A percentile compares a stretch with the other conserved stretches of the same genome.
These are phyloP conservation scores for Trypanosoma congolense DNA, from an alignment of 208 protist species.

Conservation along the genomic window DNA sequence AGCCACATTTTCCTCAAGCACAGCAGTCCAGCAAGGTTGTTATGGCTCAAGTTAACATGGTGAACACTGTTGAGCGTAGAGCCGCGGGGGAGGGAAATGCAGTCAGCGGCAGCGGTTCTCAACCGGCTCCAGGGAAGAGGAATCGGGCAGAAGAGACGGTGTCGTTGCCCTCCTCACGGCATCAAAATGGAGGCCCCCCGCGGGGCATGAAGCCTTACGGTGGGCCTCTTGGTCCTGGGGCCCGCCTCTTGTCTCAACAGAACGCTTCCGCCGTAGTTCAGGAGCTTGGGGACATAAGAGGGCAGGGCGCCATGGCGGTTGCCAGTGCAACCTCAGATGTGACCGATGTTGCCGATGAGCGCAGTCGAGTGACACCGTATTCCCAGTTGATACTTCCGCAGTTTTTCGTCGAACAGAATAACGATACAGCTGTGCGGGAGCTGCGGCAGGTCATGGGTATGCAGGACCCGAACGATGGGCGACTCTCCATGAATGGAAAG, in stretches of 20 bases:
- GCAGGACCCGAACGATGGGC: slow-evolving; percentile 57
- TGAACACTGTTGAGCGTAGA: slow-evolving; percentile 39
- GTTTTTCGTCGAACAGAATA: slow-evolving; percentile 86
- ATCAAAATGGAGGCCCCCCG: background rate
- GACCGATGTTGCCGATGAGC: slow-evolving; percentile 9
- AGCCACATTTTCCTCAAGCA: slow-evolving; percentile 45
- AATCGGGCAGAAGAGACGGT: background rate
- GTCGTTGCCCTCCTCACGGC: no score
- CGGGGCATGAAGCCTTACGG: background rate
- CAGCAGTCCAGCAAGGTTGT: slow-evolving; percentile 37
- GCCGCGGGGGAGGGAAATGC: background rate
- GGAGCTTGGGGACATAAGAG: slow-evolving; percentile 42
- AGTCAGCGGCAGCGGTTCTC: background rate
- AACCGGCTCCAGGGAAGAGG: background rate
- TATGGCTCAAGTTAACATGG: slow-evolving; percentile 33
- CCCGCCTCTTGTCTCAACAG: slow-evolving; percentile 21
- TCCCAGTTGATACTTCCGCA: slow-evolving; percentile 72
- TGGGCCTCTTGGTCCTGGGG: background rate
- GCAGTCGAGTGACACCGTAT: slow-evolving; percentile 53
- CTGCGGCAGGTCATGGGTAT: slow-evolving; percentile 79
- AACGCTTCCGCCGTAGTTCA: slow-evolving; percentile 37
- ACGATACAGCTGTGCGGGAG: slow-evolving; percentile 82
- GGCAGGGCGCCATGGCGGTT: background rate
- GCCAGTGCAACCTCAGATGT: slow-evolving; percentile 8
- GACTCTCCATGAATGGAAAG: slow-evolving; percentile 33